These are phyloP conservation scores for Solanum rostratum DNA, from an alignment of 257 asterid genomes.

Conservation along the genomic window DNA sequence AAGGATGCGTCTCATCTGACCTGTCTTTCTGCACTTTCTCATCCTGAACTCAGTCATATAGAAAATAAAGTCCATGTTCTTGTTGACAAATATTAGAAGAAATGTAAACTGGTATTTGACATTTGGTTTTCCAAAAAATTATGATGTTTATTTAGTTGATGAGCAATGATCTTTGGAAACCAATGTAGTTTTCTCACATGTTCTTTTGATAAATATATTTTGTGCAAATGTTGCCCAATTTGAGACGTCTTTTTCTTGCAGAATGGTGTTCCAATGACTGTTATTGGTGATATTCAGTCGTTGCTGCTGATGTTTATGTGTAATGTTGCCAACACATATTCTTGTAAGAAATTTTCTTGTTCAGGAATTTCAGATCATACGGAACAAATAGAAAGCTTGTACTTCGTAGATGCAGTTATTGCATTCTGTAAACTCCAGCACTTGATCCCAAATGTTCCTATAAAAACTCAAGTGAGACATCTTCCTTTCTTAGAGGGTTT, in stretches of 20 bases:
- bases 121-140: not conserved
- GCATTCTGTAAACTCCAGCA: conserved; percentile 88
- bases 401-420: conserved; percentile 78
- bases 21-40: not conserved
- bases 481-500: conserved; percentile 8
- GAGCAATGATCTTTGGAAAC: not conserved
- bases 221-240: not conserved
- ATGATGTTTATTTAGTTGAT: not conserved
- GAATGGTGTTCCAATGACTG: conserved; percentile 37
- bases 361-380: conserved; percentile 40
- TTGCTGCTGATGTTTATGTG: conserved; percentile 65
- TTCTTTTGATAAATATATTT: not conserved
- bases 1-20: not conserved
- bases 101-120: not conserved
- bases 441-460: conserved; percentile 42
- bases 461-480: conserved; percentile 76
- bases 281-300: conserved; percentile 68
- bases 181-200: not conserved
- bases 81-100: not conserved
- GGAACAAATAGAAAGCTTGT: conserved; percentile 51
- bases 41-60: not conserved
- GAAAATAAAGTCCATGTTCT: not conserved
- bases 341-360: conserved; percentile 44
- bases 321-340: conserved; percentile 62
- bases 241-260: conserved; percentile 33